phyloP scores from a whole-genome alignment of 441 rosid genomes.

The Adansonia gregorii region DNA sequence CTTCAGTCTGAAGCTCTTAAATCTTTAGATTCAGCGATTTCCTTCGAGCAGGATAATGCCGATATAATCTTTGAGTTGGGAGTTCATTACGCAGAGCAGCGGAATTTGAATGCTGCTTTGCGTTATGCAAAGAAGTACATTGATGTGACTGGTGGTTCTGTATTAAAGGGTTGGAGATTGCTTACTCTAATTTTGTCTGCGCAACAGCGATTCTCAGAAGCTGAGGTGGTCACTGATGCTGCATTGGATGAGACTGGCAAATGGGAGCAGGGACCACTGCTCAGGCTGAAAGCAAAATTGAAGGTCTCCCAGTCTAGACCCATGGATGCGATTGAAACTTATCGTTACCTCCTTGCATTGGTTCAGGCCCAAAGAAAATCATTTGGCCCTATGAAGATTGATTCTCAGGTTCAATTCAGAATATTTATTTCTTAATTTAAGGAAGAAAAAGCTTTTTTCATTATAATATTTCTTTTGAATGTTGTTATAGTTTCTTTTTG shows the following conservation, averaged over 20 bases:
- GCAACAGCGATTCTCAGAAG: conserved; percentile 82
- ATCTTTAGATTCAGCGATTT: conserved; percentile 66
- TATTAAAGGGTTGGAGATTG: conserved; percentile 87
- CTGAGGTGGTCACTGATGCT: conserved; percentile 86
- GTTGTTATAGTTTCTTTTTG: not conserved
- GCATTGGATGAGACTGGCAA: conserved; percentile 90
- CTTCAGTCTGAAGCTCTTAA: conserved; percentile 83
- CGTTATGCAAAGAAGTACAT: conserved; percentile 17
- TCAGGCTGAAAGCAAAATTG: conserved; percentile 81
- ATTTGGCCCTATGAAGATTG: conserved; percentile 60
- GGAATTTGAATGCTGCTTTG: conserved; percentile 71
- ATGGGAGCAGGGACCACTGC: conserved; percentile 87
- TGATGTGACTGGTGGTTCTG: conserved; percentile 27
- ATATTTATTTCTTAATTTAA: conserved; percentile 19
- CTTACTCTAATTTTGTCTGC: conserved; percentile 82
- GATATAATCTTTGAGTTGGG: conserved; percentile 84
- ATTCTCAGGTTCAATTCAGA: conserved; percentile 55
- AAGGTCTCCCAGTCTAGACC: conserved; percentile 69
- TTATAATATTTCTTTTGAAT: conserved; percentile 11
- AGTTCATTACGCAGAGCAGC: conserved; percentile 81
- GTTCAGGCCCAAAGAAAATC: conserved; percentile 92
- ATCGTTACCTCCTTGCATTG: conserved; percentile 83
- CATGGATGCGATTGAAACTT: conserved; percentile 80
- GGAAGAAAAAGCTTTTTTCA: not conserved
- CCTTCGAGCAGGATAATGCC: conserved; percentile 67